A percentile compares a stretch with the other conserved stretches of the same genome.
Conservation (phyloP, 441 rosid species). For the Francoa sonchifolia region DNA sequence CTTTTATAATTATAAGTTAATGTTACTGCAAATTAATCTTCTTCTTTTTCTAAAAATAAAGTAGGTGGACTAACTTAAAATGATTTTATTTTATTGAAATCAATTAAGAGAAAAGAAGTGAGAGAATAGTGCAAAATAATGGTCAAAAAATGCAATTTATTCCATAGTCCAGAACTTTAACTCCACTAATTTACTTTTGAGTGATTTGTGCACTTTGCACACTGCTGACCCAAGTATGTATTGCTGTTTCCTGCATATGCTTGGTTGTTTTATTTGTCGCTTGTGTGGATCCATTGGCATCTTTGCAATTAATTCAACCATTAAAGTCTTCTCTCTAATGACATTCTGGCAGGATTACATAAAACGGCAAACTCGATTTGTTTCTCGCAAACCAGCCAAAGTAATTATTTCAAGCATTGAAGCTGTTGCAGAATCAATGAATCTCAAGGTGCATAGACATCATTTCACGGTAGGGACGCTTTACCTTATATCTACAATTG, state of each 20-base stretch:
- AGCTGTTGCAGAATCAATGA: slow-evolving; percentile 56
- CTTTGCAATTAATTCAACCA: too few relatives aligned
- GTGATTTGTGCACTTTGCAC: too few relatives aligned
- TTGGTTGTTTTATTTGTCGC: background rate
- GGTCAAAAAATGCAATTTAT: too few relatives aligned
- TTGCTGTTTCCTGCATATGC: background rate
- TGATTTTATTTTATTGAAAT: too few relatives aligned
- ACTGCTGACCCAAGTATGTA: background rate
- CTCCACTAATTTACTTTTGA: too few relatives aligned
- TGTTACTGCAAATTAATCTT: too few relatives aligned
- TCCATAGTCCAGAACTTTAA: too few relatives aligned
- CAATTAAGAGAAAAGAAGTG: too few relatives aligned
- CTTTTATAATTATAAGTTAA: too few relatives aligned
- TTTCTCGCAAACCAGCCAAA: slow-evolving; percentile 58
- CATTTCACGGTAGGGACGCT: slow-evolving; percentile 62
- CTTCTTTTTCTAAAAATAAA: too few relatives aligned
- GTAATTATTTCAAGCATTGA: slow-evolving; percentile 53
- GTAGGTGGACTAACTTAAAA: too few relatives aligned
- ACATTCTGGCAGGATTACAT: slow-evolving; percentile 47
- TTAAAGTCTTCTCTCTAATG: slow-evolving; percentile 7
- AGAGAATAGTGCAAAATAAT: too few relatives aligned
- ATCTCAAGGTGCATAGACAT: slow-evolving; percentile 51
- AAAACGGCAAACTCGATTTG: slow-evolving; percentile 80
- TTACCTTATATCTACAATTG: slow-evolving; percentile 1
- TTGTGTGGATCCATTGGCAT: background rate